Evolutionary conservation across 441 rosid genomes (phyloP).

Genomic region (Populus hybrid): DNA sequence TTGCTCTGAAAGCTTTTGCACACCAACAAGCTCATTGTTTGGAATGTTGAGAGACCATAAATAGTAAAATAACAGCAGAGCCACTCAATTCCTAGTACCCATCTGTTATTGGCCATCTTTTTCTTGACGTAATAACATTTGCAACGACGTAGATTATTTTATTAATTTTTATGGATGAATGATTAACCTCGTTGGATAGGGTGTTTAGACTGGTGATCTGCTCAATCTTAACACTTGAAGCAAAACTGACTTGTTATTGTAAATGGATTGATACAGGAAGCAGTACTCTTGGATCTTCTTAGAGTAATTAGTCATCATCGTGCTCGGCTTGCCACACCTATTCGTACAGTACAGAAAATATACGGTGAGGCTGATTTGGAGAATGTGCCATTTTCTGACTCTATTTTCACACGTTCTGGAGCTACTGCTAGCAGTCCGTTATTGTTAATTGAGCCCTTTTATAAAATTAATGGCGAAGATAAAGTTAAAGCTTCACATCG

Average conservation of each 20-base stretch:
- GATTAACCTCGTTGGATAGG: background rate
- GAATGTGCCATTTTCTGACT: slow-evolving; percentile 63
- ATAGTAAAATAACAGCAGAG: background rate
- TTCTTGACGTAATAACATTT: background rate
- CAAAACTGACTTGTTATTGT: background rate
- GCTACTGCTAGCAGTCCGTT: slow-evolving; percentile 58
- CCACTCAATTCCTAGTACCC: background rate
- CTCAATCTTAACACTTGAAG: background rate
- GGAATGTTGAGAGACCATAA: slow-evolving; percentile 5
- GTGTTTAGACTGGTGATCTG: background rate
- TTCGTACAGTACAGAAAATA: slow-evolving; percentile 79
- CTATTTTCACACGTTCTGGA: slow-evolving; percentile 41
- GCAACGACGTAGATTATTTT: background rate
- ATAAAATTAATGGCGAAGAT: slow-evolving; percentile 71
- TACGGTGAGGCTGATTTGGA: slow-evolving; percentile 64
- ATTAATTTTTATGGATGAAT: background rate
- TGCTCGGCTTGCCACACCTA: slow-evolving; percentile 89
- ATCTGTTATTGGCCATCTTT: background rate
- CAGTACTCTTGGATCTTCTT: slow-evolving; percentile 78
- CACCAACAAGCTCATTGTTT: background rate
- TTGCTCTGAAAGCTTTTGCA: background rate
- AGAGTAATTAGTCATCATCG: slow-evolving; percentile 90
- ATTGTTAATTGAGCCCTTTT: slow-evolving; percentile 67
- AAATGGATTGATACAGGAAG: slow-evolving; percentile 54
- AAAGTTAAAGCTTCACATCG: slow-evolving; percentile 43